Percentiles rank a stretch among this genome's conserved stretches.
Conservation (phyloP, 2,329 filamentous ascomycete genomes). For the Ciborinia camelliae region DNA sequence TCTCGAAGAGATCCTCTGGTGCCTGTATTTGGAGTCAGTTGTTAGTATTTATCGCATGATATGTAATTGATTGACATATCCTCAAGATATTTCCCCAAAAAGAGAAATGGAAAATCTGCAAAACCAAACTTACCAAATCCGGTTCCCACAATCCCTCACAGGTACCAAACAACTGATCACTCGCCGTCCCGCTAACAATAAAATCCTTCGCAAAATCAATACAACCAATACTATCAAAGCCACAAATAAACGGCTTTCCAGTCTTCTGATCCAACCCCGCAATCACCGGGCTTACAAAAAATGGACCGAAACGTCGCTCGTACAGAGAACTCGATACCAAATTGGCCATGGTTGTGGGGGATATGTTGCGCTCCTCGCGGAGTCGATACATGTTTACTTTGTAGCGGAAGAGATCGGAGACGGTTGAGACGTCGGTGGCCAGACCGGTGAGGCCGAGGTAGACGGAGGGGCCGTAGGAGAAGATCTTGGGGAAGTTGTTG, state of each 20-base stretch:
- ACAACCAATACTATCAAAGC: slow-evolving; percentile 98
- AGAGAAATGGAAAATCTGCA: neutral
- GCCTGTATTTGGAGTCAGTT: slow-evolving; percentile 48
- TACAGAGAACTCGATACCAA: slow-evolving; percentile 88
- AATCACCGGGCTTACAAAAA: slow-evolving; percentile 92
- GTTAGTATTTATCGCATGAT: slow-evolving; percentile 5
- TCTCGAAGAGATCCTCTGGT: slow-evolving; percentile 96
- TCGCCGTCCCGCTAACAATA: slow-evolving; percentile 93
- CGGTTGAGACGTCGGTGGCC: slow-evolving; percentile 91
- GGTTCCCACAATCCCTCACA: slow-evolving; percentile 98
- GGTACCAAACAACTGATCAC: slow-evolving; percentile 97
- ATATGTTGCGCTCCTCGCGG: slow-evolving; percentile 95
- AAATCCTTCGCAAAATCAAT: slow-evolving; percentile 99
- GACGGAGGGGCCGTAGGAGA: slow-evolving; percentile 83
- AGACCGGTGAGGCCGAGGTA: slow-evolving; percentile 95
- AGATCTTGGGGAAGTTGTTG: slow-evolving; percentile 99
- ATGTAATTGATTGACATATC: neutral
- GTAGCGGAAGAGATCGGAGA: slow-evolving; percentile 96
- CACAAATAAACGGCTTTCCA: slow-evolving; percentile 94
- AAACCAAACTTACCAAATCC: slow-evolving; percentile 67
- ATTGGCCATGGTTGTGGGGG: slow-evolving; percentile 93
- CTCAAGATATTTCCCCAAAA: neutral
- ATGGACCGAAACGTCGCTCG: slow-evolving; percentile 93
- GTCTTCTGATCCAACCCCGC: slow-evolving; percentile 94
- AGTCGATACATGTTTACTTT: slow-evolving; percentile 99